These are phyloP conservation scores for Tolypocladium inflatum DNA, from an alignment of 2,329 filamentous ascomycete genomes.

Conservation along the genomic window DNA sequence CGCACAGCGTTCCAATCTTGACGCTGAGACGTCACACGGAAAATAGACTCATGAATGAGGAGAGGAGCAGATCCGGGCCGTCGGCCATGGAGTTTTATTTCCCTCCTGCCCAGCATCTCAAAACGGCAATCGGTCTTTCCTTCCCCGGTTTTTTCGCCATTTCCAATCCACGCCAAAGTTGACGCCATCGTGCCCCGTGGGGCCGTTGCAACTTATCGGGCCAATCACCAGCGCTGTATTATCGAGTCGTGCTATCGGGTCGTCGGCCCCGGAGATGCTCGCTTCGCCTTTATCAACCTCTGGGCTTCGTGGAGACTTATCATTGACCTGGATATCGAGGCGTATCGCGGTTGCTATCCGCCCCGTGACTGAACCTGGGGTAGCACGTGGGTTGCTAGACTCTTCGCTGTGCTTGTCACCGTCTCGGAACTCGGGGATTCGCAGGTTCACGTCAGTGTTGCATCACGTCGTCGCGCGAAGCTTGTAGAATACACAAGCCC, in stretches of 20 bases:
- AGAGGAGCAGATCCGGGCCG: not conserved
- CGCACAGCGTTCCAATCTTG: not conserved
- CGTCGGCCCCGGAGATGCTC: not conserved
- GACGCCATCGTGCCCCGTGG: conserved; percentile 21
- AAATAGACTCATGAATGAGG: not conserved
- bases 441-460: too few species aligned
- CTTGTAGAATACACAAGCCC: not conserved
- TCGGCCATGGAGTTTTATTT: not conserved
- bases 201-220: conserved; percentile 13
- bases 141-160: conserved; percentile 3
- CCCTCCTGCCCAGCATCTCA: not conserved
- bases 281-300: not conserved
- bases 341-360: too few species aligned
- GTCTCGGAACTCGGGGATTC: not conserved
- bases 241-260: not conserved
- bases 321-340: too few species aligned
- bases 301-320: too few species aligned
- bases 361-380: too few species aligned
- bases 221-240: conserved; percentile 4
- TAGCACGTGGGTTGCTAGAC: not conserved
- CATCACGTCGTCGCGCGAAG: not conserved
- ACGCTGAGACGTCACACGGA: not conserved
- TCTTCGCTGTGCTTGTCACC: not conserved
- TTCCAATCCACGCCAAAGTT: conserved; percentile 12
- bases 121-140: not conserved